Evolutionary conservation across 2,329 filamentous ascomycete species (phyloP), one percentile per base, ranked within the genome.

Genomic region (Drechslerella coelobrocha): DNA sequence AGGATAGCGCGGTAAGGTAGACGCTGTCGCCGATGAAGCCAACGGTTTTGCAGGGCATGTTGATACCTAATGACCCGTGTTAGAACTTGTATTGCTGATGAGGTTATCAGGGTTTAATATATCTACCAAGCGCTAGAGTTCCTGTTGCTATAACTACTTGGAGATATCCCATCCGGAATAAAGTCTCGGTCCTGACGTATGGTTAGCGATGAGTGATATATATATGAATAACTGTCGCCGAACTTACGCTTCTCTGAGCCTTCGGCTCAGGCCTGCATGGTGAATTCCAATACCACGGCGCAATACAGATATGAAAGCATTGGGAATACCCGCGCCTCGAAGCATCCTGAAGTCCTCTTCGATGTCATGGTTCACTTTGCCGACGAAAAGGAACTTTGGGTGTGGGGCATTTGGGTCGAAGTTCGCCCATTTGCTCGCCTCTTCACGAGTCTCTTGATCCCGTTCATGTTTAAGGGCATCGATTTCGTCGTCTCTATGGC

Each of bases 31-130:
- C 89, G 14, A 83, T 83, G 77, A 93, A 93, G 0, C 91, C 85
- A 0, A 92, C 89, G 0, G 89, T 93, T 77, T 90, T 90, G 77
- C 89, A 92, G 8, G 90, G 90, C 88, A 91, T 90, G 75, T 91
- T 93, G 80, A 93, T 89, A 80, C 90, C 90, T 3, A 41, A 92
- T 80, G 1, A 88, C 88, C 21, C 92, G 82, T 0, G 89, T 92
- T 29, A 68, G 52, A 12, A 31, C 6, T 31, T 31, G 29, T 12
- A 9, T 7, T 24, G 10, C 29, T 31, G 29, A 31, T 31, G 6
- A 31, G 29, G 29, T 6, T 31, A 6, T 31, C 14, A 5, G 14
- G 17, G 24, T 27, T 24, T 21, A 41, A 21, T 5, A n/a, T 50
- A 26, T 63, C 31, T 50, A 60, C 65, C 65, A 17, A 69, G 39